Percentiles rank a stretch among this genome's conserved stretches.
These are phyloP conservation scores for Aureobasidium sp. DNA, from an alignment of 2,329 filamentous ascomycete species.

Conservation along the genomic window DNA sequence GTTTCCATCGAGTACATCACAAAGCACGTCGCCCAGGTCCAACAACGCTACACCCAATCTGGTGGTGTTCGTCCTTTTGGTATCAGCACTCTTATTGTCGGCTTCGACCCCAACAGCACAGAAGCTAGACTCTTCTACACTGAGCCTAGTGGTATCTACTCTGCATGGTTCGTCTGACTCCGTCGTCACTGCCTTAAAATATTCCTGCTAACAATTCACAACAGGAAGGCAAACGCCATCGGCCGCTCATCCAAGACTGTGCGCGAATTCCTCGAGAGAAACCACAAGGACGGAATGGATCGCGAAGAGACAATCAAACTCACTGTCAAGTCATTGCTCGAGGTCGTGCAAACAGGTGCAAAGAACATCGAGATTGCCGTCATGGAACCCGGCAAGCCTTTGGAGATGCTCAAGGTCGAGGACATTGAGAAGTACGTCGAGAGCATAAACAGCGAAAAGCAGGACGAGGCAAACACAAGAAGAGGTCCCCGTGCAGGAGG, in stretches of 20 bases:
- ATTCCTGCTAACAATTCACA: neutral
- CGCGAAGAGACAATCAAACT: conserved; percentile 92
- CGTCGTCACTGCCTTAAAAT: neutral
- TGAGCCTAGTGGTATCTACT: conserved; percentile 98
- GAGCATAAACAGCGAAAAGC: conserved; percentile 98
- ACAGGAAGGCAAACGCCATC: conserved; percentile 98
- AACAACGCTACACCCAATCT: conserved; percentile 98
- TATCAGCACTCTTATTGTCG: conserved; percentile 94
- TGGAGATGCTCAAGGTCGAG: conserved; percentile 92
- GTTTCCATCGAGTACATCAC: conserved; percentile 99
- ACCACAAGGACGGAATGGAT: conserved; percentile 98
- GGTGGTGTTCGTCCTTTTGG: conserved; percentile 98
- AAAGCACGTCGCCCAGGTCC: conserved; percentile 95
- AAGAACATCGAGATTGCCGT: conserved; percentile 99
- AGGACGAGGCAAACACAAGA: conserved; percentile 96
- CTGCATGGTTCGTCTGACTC: conserved; percentile 67
- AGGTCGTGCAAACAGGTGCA: conserved; percentile 96
- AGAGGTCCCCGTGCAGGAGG: conserved; percentile 55
- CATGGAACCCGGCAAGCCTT: conserved; percentile 84
- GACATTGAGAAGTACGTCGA: conserved; percentile 97
- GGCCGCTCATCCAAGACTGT: conserved; percentile 98
- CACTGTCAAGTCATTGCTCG: conserved; percentile 94
- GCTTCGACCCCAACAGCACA: conserved; percentile 92
- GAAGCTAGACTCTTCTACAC: conserved; percentile 92
- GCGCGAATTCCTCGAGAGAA: conserved; percentile 94